A percentile compares a stretch with the other conserved stretches of the same genome.
Evolutionary conservation across 192 early-diverging fungal species (phyloP).

Genomic region (Chytriomyces hyalinus): DNA sequence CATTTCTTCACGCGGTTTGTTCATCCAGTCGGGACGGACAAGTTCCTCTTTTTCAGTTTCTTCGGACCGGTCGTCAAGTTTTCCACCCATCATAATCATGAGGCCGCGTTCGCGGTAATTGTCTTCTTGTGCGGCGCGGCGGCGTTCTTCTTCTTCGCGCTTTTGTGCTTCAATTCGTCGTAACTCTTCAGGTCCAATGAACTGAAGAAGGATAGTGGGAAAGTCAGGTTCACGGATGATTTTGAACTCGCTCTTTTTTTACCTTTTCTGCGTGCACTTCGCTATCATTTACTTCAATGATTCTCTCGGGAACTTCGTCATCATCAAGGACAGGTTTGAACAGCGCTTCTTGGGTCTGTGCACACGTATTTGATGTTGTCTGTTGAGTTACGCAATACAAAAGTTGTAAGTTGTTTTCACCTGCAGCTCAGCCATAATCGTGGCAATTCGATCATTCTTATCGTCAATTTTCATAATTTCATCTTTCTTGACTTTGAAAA

Average conservation of each 20-base stretch:
- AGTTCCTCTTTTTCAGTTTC: conserved; percentile 62
- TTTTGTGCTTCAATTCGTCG: conserved; percentile 45
- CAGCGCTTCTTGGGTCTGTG: conserved; percentile 48
- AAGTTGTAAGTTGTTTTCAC: conserved; percentile 11
- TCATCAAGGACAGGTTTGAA: conserved; percentile 56
- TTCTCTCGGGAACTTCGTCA: conserved; percentile 63
- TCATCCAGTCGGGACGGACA: conserved; percentile 62
- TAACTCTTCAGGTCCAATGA: conserved; percentile 58
- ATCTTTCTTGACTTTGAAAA: conserved; percentile 54
- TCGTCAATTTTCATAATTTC: conserved; percentile 65
- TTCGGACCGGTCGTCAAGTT: conserved; percentile 55
- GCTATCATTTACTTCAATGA: conserved; percentile 57
- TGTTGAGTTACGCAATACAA: neutral
- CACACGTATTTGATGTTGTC: neutral
- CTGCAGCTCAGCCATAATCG: conserved; percentile 55
- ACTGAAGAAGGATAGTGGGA: conserved; percentile 37
- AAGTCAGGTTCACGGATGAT: neutral
- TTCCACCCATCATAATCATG: conserved; percentile 66
- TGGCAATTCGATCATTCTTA: conserved; percentile 58
- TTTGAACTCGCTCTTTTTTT: conserved; percentile 13
- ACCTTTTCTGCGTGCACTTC: conserved; percentile 65
- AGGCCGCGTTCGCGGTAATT: conserved; percentile 61
- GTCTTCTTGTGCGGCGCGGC: conserved; percentile 48
- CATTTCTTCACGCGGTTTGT: conserved; percentile 62
- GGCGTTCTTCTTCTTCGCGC: conserved; percentile 55